These are phyloP conservation scores for Dioscorea alata DNA, from an alignment of 106 monocot species.

Conservation along the genomic window DNA sequence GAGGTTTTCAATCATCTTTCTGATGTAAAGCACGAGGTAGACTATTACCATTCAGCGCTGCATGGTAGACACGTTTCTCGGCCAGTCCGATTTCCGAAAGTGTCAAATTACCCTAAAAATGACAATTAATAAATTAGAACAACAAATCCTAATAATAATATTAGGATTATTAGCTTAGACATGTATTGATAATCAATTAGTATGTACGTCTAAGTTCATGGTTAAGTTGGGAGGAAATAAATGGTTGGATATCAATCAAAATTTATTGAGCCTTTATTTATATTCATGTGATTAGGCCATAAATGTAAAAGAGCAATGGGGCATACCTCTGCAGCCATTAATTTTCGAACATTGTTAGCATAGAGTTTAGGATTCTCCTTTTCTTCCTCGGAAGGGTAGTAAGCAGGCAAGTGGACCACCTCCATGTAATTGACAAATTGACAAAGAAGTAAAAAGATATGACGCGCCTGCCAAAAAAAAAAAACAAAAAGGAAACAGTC, in stretches of 20 bases:
- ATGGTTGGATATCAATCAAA: no score
- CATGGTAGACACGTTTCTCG: constrained; percentile 74
- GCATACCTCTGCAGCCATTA: constrained; percentile 84
- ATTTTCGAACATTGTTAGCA: constrained; percentile 72
- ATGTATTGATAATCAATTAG: no score
- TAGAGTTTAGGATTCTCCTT: constrained; percentile 83
- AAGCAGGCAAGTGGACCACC: constrained; percentile 61
- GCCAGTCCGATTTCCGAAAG: constrained; percentile 67
- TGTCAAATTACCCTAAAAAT: constrained; percentile 49
- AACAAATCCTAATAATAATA: no score
- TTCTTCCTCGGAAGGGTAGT: constrained; percentile 81
- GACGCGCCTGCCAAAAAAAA: constrained; percentile 54
- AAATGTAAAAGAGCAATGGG: not conserved
- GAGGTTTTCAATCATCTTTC: constrained; percentile 63
- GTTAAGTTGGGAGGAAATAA: no score
- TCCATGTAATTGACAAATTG: constrained; percentile 89
- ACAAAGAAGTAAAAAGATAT: constrained; percentile 88
- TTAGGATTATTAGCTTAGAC: no score
- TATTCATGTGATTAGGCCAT: no score
- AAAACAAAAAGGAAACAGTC: not conserved
- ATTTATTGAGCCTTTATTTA: no score
- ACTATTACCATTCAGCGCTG: constrained; percentile 71
- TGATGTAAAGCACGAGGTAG: constrained; percentile 62
- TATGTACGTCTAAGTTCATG: no score
- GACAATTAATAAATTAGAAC: no score